Conservation (phyloP, 768 basidiomycete genomes). For the Basidioascus undulatus region DNA sequence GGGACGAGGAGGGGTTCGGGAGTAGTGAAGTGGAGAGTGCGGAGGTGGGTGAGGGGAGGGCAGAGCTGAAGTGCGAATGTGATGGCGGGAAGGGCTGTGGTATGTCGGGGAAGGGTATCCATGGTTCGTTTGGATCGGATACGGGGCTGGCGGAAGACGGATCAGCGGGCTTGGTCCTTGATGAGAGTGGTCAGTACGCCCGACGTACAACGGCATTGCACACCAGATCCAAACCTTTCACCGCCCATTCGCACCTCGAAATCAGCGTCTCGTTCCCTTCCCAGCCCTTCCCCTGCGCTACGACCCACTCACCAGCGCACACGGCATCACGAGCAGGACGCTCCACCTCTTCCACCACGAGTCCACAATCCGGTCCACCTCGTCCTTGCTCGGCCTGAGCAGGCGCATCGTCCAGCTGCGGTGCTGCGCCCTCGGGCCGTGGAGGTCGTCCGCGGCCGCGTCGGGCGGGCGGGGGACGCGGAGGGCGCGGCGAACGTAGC, state of each 20-base stretch:
- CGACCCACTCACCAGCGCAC: slow-evolving; percentile 16
- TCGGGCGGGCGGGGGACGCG: background rate
- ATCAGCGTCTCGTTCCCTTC: background rate
- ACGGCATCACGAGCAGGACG: slow-evolving; percentile 19
- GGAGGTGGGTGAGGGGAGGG: background rate
- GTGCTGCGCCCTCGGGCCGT: slow-evolving; percentile 1
- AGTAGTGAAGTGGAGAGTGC: slow-evolving; percentile 3
- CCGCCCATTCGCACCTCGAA: background rate
- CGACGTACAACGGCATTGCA: slow-evolving; percentile 22
- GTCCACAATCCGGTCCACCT: slow-evolving; percentile 18
- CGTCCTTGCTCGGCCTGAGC: slow-evolving; percentile 16
- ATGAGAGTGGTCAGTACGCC: no score
- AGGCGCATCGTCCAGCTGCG: slow-evolving; percentile 5
- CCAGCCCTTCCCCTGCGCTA: background rate
- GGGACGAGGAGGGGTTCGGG: background rate
- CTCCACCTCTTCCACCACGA: slow-evolving; percentile 21
- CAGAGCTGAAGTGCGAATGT: no score
- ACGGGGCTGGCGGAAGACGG: no score
- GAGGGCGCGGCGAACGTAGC: background rate
- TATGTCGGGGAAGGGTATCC: slow-evolving; percentile 17
- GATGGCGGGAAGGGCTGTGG: slow-evolving; percentile 7
- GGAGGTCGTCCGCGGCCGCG: background rate
- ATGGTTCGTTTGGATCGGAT: slow-evolving; percentile 17
- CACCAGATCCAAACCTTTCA: slow-evolving; percentile 23
- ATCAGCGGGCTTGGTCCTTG: no score